Percentiles rank a stretch among this genome's conserved stretches.
phyloP scores from a whole-genome alignment of 495 filamentous ascomycete species.

The Cercophora samala region DNA sequence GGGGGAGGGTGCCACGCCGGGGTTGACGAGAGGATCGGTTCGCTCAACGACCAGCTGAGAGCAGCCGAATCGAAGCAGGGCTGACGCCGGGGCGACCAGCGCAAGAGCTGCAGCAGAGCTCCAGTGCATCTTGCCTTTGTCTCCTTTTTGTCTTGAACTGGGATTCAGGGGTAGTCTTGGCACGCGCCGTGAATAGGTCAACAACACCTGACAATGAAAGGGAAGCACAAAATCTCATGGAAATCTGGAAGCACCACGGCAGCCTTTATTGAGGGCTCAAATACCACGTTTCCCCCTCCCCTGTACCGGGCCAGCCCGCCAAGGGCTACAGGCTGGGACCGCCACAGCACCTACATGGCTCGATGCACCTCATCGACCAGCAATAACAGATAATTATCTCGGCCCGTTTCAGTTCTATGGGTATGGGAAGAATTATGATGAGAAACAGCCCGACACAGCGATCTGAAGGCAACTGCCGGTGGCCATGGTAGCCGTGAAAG shows the following conservation, averaged over 20 bases:
- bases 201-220: not conserved
- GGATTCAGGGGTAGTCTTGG: not conserved
- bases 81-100: constrained; percentile 9
- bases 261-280: not conserved
- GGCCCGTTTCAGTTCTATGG: not conserved
- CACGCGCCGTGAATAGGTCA: not conserved
- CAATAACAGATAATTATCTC: not conserved
- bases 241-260: not conserved
- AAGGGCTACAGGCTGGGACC: not conserved
- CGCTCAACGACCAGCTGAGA: constrained; percentile 10
- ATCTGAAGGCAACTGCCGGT: not conserved
- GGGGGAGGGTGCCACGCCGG: constrained; percentile 4
- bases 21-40: constrained; percentile 10
- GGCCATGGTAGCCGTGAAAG: not conserved
- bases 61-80: constrained; percentile 11
- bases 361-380: not conserved
- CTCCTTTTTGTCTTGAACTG: not conserved
- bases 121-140: constrained; percentile 3
- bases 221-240: not conserved
- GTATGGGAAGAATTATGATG: not conserved
- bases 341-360: not conserved
- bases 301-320: not conserved
- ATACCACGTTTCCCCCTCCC: not conserved
- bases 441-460: not conserved
- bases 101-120: constrained; percentile 3